Base-by-base conservation (phyloP, 208 protist species). In the Plasmodiophora brassicae region DNA sequence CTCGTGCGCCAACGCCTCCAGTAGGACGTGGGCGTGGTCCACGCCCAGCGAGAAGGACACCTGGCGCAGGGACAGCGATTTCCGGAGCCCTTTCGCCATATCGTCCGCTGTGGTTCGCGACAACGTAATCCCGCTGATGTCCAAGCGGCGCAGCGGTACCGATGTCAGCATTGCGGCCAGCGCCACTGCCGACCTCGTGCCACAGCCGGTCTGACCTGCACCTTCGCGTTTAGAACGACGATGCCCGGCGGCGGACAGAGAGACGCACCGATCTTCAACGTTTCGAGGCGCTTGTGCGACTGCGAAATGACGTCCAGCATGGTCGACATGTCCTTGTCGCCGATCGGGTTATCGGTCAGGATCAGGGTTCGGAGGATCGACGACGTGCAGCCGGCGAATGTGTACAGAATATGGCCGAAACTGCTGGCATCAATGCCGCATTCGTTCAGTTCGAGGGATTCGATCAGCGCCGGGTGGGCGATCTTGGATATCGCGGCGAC, bases 381-480 rank as follows among this genome's bases (percentile, higher is more conserved):
- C 32, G 14, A 44, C 32, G 32, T 78, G 10, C 41, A 38, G 32
- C 32, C 5, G 32, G 65, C 65, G 10, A 78, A 32, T 8, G 32
- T n/a, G n/a, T 78, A 78, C n/a, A 78, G 41, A 78, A 78, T 78
- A 78, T 78, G 65, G 20, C 32, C 32, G n/a, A 78, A 78, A 14
- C 14, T 38, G n/a, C 32, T 78, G n/a, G 65, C 5, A 32, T 5
- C n/a, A 78, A 78, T 78, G 41, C n/a, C 5, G 41, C 65, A 78
- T 14, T 32, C 14, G n/a, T 44, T 78, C 20, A 78, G n/a, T 32
- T 78, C 65, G n/a, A 78, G 20, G 41, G 32, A 38, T 5, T 36
- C 14, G 41, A 78, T 78, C n/a, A 14, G 32, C 10, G n/a, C 32
- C 10, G 65, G 65, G 5, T 78, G 32, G 14, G 41, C 5, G 41